Conservation (phyloP, 208 protist species). For the Naegleria gruberi region DNA sequence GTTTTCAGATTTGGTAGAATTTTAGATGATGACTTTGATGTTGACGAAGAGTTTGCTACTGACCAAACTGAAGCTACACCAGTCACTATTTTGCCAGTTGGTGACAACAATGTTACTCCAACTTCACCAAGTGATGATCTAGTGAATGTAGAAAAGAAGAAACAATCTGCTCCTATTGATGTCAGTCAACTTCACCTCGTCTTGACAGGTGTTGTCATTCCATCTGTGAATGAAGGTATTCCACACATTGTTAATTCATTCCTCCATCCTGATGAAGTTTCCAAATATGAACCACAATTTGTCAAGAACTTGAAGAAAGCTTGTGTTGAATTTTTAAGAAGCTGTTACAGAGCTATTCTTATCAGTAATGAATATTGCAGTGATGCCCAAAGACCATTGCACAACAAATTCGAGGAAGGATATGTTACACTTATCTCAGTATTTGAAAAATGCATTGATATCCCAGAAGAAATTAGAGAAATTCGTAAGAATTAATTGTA, state of each 20-base stretch:
- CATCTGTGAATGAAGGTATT: constrained; percentile 17
- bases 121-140: neutral
- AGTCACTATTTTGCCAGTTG: neutral
- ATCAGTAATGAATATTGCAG: neutral
- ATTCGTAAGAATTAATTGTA: neutral
- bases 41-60: neutral
- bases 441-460: neutral
- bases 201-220: neutral
- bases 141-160: neutral
- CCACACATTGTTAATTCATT: constrained; percentile 17
- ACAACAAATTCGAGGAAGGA: constrained; percentile 1
- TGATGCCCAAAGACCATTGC: neutral
- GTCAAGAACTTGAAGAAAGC: neutral
- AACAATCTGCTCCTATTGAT: neutral
- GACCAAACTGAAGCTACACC: neutral
- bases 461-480: neutral
- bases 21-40: constrained; percentile 10
- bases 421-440: neutral
- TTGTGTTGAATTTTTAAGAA: neutral
- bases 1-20: constrained; percentile 5
- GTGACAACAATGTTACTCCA: neutral
- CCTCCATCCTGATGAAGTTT: neutral
- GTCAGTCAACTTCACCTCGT: constrained; percentile 8
- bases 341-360: neutral
- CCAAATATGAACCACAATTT: neutral